phyloP scores from a whole-genome alignment of 495 filamentous ascomycete species.

The Podospora conica region DNA sequence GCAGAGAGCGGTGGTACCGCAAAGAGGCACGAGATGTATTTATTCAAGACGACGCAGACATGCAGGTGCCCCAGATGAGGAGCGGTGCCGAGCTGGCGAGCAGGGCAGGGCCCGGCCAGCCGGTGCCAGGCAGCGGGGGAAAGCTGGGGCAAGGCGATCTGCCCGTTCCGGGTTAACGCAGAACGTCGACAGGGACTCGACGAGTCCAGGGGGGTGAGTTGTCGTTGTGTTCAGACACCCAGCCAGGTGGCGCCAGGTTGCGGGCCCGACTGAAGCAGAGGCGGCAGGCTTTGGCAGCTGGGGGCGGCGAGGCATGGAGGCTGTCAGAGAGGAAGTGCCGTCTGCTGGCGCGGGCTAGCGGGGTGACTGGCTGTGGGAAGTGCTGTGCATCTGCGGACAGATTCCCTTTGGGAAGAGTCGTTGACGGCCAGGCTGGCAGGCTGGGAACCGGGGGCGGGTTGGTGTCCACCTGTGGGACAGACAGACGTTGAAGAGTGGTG shows the following conservation, averaged over 20 bases:
- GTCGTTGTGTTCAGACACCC: not conserved
- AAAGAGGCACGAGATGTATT: constrained; percentile 20
- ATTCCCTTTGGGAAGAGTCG: not conserved
- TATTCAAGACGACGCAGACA: constrained; percentile 15
- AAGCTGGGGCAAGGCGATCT: constrained; percentile 20
- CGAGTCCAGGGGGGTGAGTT: not conserved
- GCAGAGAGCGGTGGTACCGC: constrained; percentile 9
- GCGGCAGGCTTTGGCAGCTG: not conserved
- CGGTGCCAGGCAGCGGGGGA: constrained; percentile 23
- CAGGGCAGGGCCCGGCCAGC: constrained; percentile 19
- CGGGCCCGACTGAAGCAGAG: not conserved
- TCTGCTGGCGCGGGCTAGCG: constrained; percentile 12
- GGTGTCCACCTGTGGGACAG: not conserved
- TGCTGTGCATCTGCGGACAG: not conserved
- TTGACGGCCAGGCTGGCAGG: too few relatives aligned
- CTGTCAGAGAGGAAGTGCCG: constrained; percentile 11
- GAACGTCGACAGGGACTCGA: not conserved
- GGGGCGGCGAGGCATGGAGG: not conserved
- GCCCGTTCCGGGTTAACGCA: constrained; percentile 1
- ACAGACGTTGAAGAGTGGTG: not conserved
- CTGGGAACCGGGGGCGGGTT: not conserved
- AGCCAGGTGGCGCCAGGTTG: constrained; percentile 2
- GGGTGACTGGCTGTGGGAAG: constrained; percentile 9
- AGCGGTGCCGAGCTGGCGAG: not conserved
- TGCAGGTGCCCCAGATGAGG: constrained; percentile 1